Evolutionary conservation across 805 yeast species (phyloP).

Genomic region (Yamadazyma scolyti): DNA sequence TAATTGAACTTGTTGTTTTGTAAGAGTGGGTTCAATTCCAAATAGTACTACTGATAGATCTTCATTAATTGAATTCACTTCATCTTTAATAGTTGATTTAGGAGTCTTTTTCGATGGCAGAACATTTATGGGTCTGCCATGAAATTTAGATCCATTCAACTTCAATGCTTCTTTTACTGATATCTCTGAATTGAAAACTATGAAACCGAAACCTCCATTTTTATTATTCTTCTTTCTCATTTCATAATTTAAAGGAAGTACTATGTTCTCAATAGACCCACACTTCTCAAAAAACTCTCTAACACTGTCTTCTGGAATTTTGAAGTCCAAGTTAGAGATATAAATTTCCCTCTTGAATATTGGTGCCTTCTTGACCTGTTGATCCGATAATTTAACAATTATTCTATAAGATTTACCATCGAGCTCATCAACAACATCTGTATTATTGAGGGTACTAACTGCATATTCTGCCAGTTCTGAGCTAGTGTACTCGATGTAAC

Average conservation of each 20-base stretch:
- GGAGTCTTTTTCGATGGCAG: slow-evolving; percentile 15
- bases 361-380: slow-evolving; percentile 21
- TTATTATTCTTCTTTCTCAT: slow-evolving; percentile 25
- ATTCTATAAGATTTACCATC: slow-evolving; percentile 30
- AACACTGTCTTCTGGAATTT: slow-evolving; percentile 36
- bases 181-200: slow-evolving; percentile 41
- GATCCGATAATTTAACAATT: slow-evolving; percentile 58
- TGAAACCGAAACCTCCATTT: slow-evolving; percentile 67
- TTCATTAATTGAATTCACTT: slow-evolving; percentile 13
- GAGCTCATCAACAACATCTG: slow-evolving; percentile 23
- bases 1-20: slow-evolving; percentile 31
- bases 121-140: slow-evolving; percentile 48
- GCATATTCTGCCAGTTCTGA: slow-evolving; percentile 45
- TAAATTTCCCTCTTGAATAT: slow-evolving; percentile 10
- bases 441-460: slow-evolving; percentile 36
- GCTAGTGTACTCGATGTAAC: slow-evolving; percentile 59
- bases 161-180: slow-evolving; percentile 47
- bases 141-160: slow-evolving; percentile 38
- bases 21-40: slow-evolving; percentile 7
- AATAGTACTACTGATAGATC: slow-evolving; percentile 6
- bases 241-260: slow-evolving; percentile 41
- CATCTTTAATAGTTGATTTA: slow-evolving; percentile 1
- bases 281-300: slow-evolving; percentile 38
- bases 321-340: slow-evolving; percentile 43
- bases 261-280: slow-evolving; percentile 53